Base-by-base conservation (phyloP, 345 rosid genomes). In the Salix brachista region DNA sequence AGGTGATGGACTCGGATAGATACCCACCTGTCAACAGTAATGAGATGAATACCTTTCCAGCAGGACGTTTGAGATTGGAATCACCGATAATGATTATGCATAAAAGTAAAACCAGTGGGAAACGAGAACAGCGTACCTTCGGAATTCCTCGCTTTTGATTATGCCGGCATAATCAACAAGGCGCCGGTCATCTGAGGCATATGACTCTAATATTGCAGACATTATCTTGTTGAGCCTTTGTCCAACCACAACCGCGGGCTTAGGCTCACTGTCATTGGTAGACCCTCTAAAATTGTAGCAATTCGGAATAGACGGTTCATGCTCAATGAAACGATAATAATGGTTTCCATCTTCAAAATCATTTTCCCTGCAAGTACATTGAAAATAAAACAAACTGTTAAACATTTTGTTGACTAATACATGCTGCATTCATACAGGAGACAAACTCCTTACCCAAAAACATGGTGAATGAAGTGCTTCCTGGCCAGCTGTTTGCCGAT, bases 391-490 rank as follows among this genome's bases (percentile, higher is more conserved):
- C 21, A 21, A 67, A 42, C 52, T 23, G 9, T 26, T 56, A 50
- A 70, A 19, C n/a, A 41, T n/a, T n/a, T 9, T 58, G 62, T 1
- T n/a, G 62, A n/a, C 25, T 5, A 58, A 58, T n/a, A 21, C 28
- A n/a, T 58, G 4, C n/a, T 56, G 28, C 28, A 56, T 17, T 34
- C 69, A 42, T 41, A 41, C 34, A 0, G 12, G 65, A 72, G 36
- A 7, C 75, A 28, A 28, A 39, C 30, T 42, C 73, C 80, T 65
- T 86, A 96, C 99, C 99, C 91, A 72, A 93, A 92, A 42, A 93
- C 96, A 67, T 93, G 93, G 83, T 91, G 97, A 75, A 96, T 86
- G 81, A 90, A 96, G 81, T 96, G 97, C 84, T 86, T 96, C 74
- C 83, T 83, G 52, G 90, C 93, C 25, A 96, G 74, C 61, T 69